Evolutionary conservation across 139 green algal species (phyloP).

Genomic region (Chlorella sp.): DNA sequence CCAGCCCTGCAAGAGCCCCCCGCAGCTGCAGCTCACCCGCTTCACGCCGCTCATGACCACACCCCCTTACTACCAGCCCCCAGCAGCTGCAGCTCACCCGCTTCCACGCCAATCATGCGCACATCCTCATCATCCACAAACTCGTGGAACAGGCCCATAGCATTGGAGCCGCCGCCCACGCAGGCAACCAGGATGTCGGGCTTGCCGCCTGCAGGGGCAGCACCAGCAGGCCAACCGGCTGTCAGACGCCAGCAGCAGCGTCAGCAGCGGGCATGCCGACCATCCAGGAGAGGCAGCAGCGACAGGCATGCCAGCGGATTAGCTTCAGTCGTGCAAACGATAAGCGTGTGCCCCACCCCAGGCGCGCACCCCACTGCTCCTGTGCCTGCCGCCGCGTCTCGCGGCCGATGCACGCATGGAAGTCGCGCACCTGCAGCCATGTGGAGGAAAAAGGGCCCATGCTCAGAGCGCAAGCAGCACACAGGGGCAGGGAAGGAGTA

Average conservation of each 20-base stretch:
- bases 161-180: conserved; percentile 98
- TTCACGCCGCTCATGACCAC: too few species aligned
- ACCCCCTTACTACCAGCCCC: too few species aligned
- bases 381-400: conserved; percentile 87
- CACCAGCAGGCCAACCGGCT: too few species aligned
- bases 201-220: conserved; percentile 54
- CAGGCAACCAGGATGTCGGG: conserved; percentile 98
- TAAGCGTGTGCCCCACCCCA: too few species aligned
- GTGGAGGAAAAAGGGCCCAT: too few species aligned
- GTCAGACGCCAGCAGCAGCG: too few species aligned
- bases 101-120: conserved; percentile 78
- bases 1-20: conserved; percentile 45
- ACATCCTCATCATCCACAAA: conserved; percentile 94
- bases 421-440: conserved; percentile 92
- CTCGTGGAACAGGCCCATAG: conserved; percentile 99
- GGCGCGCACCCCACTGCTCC: conserved; percentile 72
- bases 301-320: too few species aligned
- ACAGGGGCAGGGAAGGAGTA: too few species aligned
- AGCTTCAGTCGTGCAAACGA: too few species aligned
- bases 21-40: background rate
- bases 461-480: too few species aligned
- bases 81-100: conserved; percentile 27
- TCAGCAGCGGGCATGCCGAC: too few species aligned
- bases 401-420: conserved; percentile 95
- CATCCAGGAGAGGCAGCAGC: too few species aligned